These are phyloP conservation scores for Kurtzmaniella natalensis DNA, from an alignment of 1,139 yeast genomes.

Conservation along the genomic window DNA sequence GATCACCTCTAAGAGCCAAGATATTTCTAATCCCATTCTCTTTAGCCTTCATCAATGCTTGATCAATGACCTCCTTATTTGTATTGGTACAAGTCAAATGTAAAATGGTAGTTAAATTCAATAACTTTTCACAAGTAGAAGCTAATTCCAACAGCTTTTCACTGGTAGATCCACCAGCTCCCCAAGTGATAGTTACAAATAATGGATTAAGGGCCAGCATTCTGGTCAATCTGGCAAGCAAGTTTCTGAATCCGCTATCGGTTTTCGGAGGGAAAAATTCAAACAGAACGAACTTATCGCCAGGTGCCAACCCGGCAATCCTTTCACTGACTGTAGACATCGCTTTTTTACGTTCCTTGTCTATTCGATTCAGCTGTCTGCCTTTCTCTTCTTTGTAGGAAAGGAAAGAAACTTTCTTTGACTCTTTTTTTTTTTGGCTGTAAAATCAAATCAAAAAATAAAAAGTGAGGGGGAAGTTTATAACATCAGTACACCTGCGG, in stretches of 20 bases:
- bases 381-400: too few species aligned
- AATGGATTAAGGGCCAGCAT: conserved; percentile 85
- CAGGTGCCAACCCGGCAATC: conserved; percentile 44
- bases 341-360: background rate
- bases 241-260: conserved; percentile 76
- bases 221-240: conserved; percentile 80
- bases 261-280: conserved; percentile 99
- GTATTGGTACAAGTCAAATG: conserved; percentile 97
- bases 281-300: conserved; percentile 69
- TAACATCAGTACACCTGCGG: too few species aligned
- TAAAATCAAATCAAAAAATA: too few species aligned
- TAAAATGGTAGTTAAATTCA: conserved; percentile 82
- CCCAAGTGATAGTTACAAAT: conserved; percentile 95
- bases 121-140: conserved; percentile 64
- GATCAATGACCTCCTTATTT: conserved; percentile 68
- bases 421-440: too few species aligned
- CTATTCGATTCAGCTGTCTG: too few species aligned
- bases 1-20: conserved; percentile 92
- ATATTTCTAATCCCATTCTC: conserved; percentile 76
- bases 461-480: too few species aligned
- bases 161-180: conserved; percentile 96
- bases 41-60: conserved; percentile 73
- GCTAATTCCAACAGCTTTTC: conserved; percentile 84
- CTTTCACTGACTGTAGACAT: conserved; percentile 51
- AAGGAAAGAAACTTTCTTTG: too few species aligned